Percentiles rank a stretch among this genome's conserved stretches.
These are phyloP conservation scores for Mycena pura DNA, from an alignment of 768 basidiomycete genomes.

Conservation along the genomic window DNA sequence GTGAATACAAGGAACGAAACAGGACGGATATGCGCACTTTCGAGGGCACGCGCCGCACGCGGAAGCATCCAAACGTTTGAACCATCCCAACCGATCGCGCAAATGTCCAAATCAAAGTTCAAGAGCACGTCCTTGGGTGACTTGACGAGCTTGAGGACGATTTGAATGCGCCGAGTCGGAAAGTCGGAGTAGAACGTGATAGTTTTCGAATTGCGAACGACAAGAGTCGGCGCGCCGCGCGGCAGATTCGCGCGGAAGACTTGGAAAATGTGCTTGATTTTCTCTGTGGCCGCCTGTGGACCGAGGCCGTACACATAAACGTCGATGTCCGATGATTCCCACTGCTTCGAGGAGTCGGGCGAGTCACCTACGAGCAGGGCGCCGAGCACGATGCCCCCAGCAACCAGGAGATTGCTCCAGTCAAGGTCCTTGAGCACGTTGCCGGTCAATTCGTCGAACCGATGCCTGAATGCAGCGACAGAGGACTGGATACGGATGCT, in stretches of 20 bases:
- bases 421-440: constrained; percentile 1
- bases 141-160: not conserved
- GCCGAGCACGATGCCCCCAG: constrained; percentile 6
- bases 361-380: not conserved
- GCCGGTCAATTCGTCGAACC: not conserved
- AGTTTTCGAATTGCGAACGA: not conserved
- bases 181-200: not conserved
- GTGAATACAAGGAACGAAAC: too few relatives aligned
- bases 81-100: not conserved
- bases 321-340: constrained; percentile 7
- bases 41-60: not conserved
- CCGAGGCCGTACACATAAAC: not conserved
- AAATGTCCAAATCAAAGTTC: not conserved
- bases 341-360: not conserved
- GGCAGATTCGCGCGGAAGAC: constrained; percentile 6
- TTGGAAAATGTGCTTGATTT: not conserved
- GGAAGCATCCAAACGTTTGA: too few relatives aligned
- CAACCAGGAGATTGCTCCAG: constrained; percentile 7
- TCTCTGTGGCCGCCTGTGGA: not conserved
- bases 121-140: not conserved
- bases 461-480: not conserved
- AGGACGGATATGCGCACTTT: too few relatives aligned
- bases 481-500: not conserved
- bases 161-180: not conserved
- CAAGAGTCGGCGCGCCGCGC: not conserved